Base-by-base conservation (phyloP, 345 rosid species). In the Arabidopsis suecica region DNA sequence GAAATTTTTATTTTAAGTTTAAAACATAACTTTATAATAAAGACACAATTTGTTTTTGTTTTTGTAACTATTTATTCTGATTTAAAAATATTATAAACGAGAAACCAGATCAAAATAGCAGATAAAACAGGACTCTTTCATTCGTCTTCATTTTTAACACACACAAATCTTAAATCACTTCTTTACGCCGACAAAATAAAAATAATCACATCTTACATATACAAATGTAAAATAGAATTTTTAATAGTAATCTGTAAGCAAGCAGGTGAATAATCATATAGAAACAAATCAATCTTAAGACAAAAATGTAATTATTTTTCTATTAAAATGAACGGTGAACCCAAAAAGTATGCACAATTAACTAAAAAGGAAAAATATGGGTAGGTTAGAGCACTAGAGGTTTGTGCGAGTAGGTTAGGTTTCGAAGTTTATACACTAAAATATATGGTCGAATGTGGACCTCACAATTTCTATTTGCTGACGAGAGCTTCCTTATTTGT, bases 331-430 rank as follows among this genome's bases (percentile, higher is more conserved):
- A 72, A 72, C 1, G 54, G 61, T 51, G 69, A 32, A 30, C 20
- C 13, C 18, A 7, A 40, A 40, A 51, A 14, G 30, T 38, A 30
- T 4, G 32, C 37, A 64, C 18, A 55, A 28, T 3, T 28, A 3
- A 28, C 2, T 28, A 28, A 0, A 28, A 28, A 6, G 44, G 47
- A 3, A 48, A 48, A 4, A 28, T 28, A 7, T 60, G 9, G 79
- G 74, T 75, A 60, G 74, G 79, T 75, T 75, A 50, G 63, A 60
- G 79, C 79, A 75, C 55, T 75, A 75, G 45, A 38, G 54, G 37
- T 41, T 44, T 32, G 55, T 60, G 72, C 61, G 30, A 20, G 51
- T 74, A 47, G 48, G 65, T 74, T 55, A 32, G 53, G 51, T 48
- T 25, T 25, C 23, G 10, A n/a, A 13, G 32, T 30, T 28, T 11